Conservation (phyloP, 2,329 filamentous ascomycete species). For the Aureobasidium sp. region DNA sequence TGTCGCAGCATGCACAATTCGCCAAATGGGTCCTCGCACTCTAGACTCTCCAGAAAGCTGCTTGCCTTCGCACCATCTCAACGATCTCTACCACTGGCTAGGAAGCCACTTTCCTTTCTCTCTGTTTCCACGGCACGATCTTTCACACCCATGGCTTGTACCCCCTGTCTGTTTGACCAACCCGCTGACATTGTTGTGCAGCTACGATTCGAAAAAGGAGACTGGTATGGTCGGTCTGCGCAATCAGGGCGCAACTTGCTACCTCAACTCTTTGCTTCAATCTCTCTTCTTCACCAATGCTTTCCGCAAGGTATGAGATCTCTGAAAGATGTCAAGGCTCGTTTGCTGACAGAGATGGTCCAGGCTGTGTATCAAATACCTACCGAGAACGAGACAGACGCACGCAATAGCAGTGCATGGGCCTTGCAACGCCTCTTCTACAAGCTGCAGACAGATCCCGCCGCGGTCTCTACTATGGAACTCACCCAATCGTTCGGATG, state of each 20-base stretch:
- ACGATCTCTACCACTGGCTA: neutral
- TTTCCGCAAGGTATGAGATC: slow-evolving; percentile 69
- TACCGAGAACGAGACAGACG: slow-evolving; percentile 74
- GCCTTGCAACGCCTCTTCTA: slow-evolving; percentile 92
- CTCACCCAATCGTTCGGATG: slow-evolving; percentile 95
- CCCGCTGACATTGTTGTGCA: neutral
- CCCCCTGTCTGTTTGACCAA: neutral
- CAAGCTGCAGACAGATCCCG: slow-evolving; percentile 77
- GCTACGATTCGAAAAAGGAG: slow-evolving; percentile 97
- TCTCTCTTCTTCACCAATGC: slow-evolving; percentile 58
- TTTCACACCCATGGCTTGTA: neutral
- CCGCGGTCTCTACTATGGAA: slow-evolving; percentile 82
- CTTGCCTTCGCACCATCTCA: neutral
- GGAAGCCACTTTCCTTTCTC: neutral
- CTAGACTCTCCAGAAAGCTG: neutral
- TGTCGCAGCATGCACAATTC: neutral
- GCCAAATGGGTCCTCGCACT: neutral
- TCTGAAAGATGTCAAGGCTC: neutral
- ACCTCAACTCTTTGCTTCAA: slow-evolving; percentile 44
- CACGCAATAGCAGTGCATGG: slow-evolving; percentile 77
- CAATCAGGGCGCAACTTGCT: slow-evolving; percentile 77
- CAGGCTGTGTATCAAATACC: slow-evolving; percentile 96
- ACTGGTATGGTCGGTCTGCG: slow-evolving; percentile 94
- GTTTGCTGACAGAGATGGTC: neutral
- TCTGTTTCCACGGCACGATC: neutral